Percentiles rank a stretch among this genome's conserved stretches.
These are phyloP conservation scores for Ramaria sp. DNA, from an alignment of 768 basidiomycete genomes.

Conservation along the genomic window DNA sequence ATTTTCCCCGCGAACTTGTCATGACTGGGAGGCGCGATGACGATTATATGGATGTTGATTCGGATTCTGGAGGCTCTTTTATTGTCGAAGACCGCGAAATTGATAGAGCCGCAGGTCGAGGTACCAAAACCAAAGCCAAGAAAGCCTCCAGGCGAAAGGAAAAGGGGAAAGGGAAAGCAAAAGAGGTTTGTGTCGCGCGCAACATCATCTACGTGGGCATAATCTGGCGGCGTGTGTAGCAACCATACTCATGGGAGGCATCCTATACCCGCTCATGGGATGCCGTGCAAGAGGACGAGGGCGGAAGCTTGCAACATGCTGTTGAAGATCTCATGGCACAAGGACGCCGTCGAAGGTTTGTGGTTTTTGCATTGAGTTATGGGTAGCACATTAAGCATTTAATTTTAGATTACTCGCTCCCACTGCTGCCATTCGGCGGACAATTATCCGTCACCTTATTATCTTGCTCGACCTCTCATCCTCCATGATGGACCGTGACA, in stretches of 20 bases:
- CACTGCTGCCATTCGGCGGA: conserved; percentile 80
- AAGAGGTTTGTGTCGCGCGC: conserved; percentile 29
- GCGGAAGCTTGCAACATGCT: conserved; percentile 79
- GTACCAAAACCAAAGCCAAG: conserved; percentile 43
- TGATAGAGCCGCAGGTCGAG: conserved; percentile 6
- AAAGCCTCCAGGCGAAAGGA: conserved; percentile 40
- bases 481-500: conserved; percentile 92
- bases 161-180: conserved; percentile 45
- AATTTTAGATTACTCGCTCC: conserved; percentile 63
- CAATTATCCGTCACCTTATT: conserved; percentile 92
- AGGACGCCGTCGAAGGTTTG: conserved; percentile 71
- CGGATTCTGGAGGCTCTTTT: conserved; percentile 63
- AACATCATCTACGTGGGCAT: background rate
- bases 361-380: background rate
- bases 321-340: conserved; percentile 86
- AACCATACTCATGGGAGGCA: conserved; percentile 94
- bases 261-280: conserved; percentile 95
- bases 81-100: conserved; percentile 36
- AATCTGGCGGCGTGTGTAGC: conserved; percentile 26
- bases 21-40: conserved; percentile 6
- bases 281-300: conserved; percentile 91
- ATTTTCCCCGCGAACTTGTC: background rate
- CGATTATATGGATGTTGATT: conserved; percentile 32
- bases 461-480: conserved; percentile 86
- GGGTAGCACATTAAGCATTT: background rate